A percentile compares a stretch with the other conserved stretches of the same genome.
Conservation (phyloP, 331 rosid species). For the Dryas integrifolia region DNA sequence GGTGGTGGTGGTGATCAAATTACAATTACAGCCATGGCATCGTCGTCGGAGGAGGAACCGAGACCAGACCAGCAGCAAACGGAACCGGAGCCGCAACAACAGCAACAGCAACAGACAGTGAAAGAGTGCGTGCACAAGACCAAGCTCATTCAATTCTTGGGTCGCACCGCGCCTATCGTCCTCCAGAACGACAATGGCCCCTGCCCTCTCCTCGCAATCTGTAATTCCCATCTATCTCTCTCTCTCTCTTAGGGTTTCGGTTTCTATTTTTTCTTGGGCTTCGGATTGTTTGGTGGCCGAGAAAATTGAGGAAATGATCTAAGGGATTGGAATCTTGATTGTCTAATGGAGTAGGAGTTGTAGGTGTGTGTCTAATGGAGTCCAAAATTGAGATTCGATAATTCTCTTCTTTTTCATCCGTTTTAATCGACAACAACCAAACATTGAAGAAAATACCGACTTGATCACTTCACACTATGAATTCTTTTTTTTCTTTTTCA, state of each 20-base stretch:
- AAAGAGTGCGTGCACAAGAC: conserved; percentile 74
- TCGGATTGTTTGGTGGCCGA: conserved; percentile 12
- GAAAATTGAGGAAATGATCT: background rate
- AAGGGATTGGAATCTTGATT: background rate
- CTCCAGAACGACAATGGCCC: conserved; percentile 99
- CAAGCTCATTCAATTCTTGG: conserved; percentile 77
- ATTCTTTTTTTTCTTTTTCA: background rate
- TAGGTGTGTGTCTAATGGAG: background rate
- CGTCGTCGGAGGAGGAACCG: conserved; percentile 34
- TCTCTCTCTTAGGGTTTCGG: conserved; percentile 40
- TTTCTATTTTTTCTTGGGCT: background rate
- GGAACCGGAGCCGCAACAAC: conserved; percentile 24
- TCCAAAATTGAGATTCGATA: background rate
- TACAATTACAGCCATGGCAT: conserved; percentile 42
- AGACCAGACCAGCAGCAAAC: conserved; percentile 18
- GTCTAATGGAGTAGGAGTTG: background rate
- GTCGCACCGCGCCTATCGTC: conserved; percentile 81
- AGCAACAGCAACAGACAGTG: conserved; percentile 20
- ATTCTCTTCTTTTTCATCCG: background rate
- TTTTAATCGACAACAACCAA: background rate
- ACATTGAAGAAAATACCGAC: background rate
- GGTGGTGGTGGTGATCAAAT: conserved; percentile 22
- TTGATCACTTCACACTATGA: background rate
- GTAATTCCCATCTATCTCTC: conserved; percentile 39
- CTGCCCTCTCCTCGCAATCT: conserved; percentile 96